Evolutionary conservation across 352 stramenopile species (phyloP), one percentile per base, ranked within the genome.

Genomic region (Globisporangium perplexum): DNA sequence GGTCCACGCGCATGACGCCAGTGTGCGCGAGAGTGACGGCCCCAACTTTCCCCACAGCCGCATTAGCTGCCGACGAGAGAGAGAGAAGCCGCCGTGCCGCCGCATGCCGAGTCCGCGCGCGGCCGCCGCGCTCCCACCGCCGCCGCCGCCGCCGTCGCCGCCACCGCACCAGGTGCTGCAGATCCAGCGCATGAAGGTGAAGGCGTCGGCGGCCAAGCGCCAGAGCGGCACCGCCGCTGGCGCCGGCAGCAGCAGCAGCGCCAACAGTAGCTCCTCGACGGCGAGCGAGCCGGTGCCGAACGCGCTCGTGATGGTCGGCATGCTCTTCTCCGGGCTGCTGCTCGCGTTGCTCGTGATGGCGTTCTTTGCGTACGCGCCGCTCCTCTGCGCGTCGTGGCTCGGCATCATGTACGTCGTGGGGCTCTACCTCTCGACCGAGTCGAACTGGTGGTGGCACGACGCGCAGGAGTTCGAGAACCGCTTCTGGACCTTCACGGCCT

Each of bases 391-490:
- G 43, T 90, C 78, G 11, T 91, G 78, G 74, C 65, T 90, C 53
- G 83, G 75, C 33, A 85, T 93, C 51, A 66, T 90, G 59, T 91
- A 93, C 58, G 73, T 93, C 55, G 80, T 93, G 35, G 76, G 72
- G 5, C 65, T 93, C 20, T 93, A 90, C 60, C 63, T 93, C 54
- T 85, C 78, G 28, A 91, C 79, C 41, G 83, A 93, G 51, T 86
- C 76, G 42, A 85, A 88, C 41, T 95, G 83, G 83, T 77, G 81
- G 52, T 93, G 81, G 76, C 83, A 93, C 68, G 77, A 93, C 57
- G 83, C 86, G 18, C 84, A 96, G 60, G 95, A 98, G 72, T 98
- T 98, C 61, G 95, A 98, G 70, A 98, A 98, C 77, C 82, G 93
- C 58, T 98, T 98, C 66, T 98, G 93, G 95, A 98, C 93, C 7